Conservation (phyloP, 2,329 filamentous ascomycete genomes). For the Camillea tinctor region DNA sequence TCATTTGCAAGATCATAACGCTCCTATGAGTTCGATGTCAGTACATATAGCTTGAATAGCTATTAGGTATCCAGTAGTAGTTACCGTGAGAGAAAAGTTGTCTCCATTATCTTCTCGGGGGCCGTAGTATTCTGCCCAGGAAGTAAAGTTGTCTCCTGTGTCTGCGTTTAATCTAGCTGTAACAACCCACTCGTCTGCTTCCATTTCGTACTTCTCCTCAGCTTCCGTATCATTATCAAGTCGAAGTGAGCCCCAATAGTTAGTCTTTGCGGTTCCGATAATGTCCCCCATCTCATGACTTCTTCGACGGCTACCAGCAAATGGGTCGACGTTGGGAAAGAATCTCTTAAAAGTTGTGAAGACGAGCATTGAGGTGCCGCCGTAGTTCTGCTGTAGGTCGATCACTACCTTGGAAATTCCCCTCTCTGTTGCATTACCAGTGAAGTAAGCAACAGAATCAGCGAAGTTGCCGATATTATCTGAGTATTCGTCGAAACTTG, state of each 20-base stretch:
- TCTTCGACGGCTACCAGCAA: slow-evolving; percentile 20
- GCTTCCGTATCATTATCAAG: not conserved
- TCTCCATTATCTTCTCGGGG: slow-evolving; percentile 11
- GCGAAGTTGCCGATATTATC: slow-evolving; percentile 31
- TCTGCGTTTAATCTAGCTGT: slow-evolving; percentile 21
- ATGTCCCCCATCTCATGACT: slow-evolving; percentile 17
- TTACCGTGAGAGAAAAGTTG: slow-evolving; percentile 15
- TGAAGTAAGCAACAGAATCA: slow-evolving; percentile 30
- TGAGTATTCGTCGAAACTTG: slow-evolving; percentile 33
- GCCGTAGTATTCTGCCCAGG: slow-evolving; percentile 22
- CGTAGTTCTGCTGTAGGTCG: slow-evolving; percentile 23
- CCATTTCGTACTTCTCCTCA: not conserved
- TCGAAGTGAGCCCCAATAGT: slow-evolving; percentile 5
- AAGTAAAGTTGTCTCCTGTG: slow-evolving; percentile 18
- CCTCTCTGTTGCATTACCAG: slow-evolving; percentile 2
- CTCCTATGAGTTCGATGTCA: slow-evolving; percentile 1
- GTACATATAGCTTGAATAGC: not conserved
- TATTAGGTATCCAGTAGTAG: not conserved
- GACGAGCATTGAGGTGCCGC: slow-evolving; percentile 17
- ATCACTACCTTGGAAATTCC: slow-evolving; percentile 19
- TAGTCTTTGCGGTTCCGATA: slow-evolving; percentile 14
- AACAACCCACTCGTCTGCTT: slow-evolving; percentile 22
- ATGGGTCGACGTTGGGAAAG: slow-evolving; percentile 20
- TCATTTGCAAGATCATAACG: slow-evolving; percentile 16
- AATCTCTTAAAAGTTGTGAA: slow-evolving; percentile 21